phyloP scores from a whole-genome alignment of 768 basidiomycete species.

The Auriculariales sp. region DNA sequence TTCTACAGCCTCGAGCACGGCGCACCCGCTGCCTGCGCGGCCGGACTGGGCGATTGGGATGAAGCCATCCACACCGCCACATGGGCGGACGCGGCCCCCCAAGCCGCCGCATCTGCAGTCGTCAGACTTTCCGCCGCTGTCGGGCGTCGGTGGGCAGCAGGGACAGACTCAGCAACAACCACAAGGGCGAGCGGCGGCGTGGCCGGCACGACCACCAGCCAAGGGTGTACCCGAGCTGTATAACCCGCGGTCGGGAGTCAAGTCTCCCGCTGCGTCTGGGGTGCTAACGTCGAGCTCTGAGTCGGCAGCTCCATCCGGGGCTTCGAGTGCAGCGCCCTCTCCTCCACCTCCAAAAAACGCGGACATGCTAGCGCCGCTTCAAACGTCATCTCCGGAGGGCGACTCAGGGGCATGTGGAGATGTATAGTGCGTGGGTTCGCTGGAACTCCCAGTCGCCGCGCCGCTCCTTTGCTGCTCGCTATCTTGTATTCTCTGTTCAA shows the following conservation, averaged over 20 bases:
- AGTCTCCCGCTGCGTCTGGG: neutral
- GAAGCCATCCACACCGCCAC: slow-evolving; percentile 21
- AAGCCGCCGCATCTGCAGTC: neutral
- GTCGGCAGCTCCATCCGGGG: no score
- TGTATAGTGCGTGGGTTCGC: no score
- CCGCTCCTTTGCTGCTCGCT: no score
- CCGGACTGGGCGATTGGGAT: slow-evolving; percentile 86
- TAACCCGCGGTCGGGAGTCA: neutral
- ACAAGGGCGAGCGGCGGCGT: neutral
- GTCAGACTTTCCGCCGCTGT: neutral
- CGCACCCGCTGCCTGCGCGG: slow-evolving; percentile 62
- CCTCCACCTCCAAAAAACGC: no score
- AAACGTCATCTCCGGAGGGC: no score
- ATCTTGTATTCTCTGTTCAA: no score
- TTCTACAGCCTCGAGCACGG: slow-evolving; percentile 61
- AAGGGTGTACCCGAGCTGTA: neutral
- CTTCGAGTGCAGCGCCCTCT: no score
- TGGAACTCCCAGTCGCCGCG: no score
- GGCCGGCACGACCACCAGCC: neutral
- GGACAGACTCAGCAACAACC: neutral
- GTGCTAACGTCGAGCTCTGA: no score
- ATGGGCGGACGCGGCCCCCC: neutral
- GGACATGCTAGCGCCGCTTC: no score
- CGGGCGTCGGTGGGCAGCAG: no score
- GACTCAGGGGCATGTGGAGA: no score